Conservation (phyloP, 2,329 filamentous ascomycete species). For the Pleurostoma richardsiae region DNA sequence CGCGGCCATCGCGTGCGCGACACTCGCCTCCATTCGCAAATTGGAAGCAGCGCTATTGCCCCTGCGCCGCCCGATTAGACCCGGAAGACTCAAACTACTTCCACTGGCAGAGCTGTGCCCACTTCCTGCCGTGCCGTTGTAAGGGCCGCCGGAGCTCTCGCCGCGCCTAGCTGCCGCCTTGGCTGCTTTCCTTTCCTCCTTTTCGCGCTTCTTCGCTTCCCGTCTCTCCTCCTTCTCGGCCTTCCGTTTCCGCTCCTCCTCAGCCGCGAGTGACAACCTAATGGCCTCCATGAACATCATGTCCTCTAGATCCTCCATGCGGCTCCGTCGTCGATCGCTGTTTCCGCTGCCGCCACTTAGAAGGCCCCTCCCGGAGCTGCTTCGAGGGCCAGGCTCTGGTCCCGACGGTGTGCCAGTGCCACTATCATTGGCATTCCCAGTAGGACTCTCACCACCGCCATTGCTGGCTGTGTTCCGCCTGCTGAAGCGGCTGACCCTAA, state of each 20-base stretch:
- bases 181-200: constrained; percentile 73
- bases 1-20: constrained; percentile 35
- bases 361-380: constrained; percentile 19
- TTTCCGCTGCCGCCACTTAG: constrained; percentile 14
- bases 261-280: constrained; percentile 79
- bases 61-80: constrained; percentile 53
- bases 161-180: constrained; percentile 51
- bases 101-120: constrained; percentile 49
- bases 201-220: constrained; percentile 78
- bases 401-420: constrained; percentile 17
- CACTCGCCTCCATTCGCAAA: constrained; percentile 50
- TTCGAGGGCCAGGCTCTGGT: constrained; percentile 26
- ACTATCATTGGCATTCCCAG: constrained; percentile 20
- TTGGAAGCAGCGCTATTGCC: constrained; percentile 58
- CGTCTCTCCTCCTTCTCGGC: constrained; percentile 77
- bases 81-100: constrained; percentile 59
- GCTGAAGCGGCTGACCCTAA: constrained; percentile 52
- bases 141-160: constrained; percentile 30
- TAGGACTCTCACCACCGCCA: constrained; percentile 18
- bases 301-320: constrained; percentile 87
- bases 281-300: constrained; percentile 99
- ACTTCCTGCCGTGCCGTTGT: constrained; percentile 32
- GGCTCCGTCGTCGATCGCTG: constrained; percentile 29
- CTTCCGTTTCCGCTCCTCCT: constrained; percentile 86
- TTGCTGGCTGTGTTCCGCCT: constrained; percentile 44